Evolutionary conservation across 164 flowering plant genomes (phyloP), one percentile per base, ranked within the genome.

Genomic region (Nelumbo lutea): DNA sequence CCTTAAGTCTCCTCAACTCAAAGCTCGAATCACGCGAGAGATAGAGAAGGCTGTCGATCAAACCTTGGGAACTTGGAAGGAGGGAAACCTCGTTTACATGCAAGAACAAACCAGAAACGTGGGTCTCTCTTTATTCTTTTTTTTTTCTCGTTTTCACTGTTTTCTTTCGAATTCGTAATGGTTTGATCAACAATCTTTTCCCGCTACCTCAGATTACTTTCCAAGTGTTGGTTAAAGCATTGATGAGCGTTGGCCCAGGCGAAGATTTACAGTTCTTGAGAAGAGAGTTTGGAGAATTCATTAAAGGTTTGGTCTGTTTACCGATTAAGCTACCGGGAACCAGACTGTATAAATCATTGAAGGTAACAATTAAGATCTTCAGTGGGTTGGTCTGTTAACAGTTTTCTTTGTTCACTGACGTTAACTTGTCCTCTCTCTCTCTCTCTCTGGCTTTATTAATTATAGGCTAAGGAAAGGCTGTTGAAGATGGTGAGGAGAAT

Each of bases 291-390:
- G 82, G 70, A 53, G 93, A 88, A 68, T 87, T 91, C 74, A 82
- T 86, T 73, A 86, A 88, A 68, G 99, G 96, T 4, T 75, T 96
- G 69, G 83, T 96, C 8, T 93, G 90, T 68, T 41, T 96, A 48
- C 98, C 99, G 1, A 76, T 96, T 71, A 96, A 88, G 56, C 59
- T 96, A 27, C 99, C 99, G 2, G 97, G 98, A n/a, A 87, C 92
- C 6, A 82, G 80, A 66, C 71, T 96, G 0, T 83, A 88, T 67
- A 91, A 85, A 74, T 90, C 99, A 42, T 68, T 96, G 61, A 85
- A 93, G 97, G 99, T 88, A 77, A 53, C 9, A 9, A 9, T 58
- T 13, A 53, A 27, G 27, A 27, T 27, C 27, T 27, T 27, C 27
- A 27, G 27, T 27, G 27, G 27, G 27, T 27, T 27, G 27, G 27